These are phyloP conservation scores for Yarrowia yakushimensis DNA, from an alignment of 805 yeast species.

Conservation along the genomic window DNA sequence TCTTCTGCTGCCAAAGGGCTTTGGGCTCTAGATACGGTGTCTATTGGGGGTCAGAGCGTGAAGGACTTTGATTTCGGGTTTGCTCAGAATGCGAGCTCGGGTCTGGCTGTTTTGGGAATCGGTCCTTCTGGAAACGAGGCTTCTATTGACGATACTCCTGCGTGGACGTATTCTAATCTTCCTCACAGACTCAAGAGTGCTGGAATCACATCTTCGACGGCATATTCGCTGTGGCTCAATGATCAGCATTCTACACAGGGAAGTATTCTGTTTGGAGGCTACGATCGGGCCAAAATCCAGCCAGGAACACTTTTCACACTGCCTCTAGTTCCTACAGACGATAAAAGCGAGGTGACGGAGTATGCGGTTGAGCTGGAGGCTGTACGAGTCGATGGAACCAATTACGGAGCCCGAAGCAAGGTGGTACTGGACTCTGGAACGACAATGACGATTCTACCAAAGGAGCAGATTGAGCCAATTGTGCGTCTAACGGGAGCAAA, in stretches of 20 bases:
- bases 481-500: slow-evolving; percentile 50
- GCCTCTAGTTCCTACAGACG: slow-evolving; percentile 38
- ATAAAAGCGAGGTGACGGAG: slow-evolving; percentile 31
- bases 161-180: slow-evolving; percentile 33
- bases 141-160: slow-evolving; percentile 19
- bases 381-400: slow-evolving; percentile 8
- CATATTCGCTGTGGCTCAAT: slow-evolving; percentile 46
- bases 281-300: slow-evolving; percentile 27
- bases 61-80: slow-evolving; percentile 64
- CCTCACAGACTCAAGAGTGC: slow-evolving; percentile 38
- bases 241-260: slow-evolving; percentile 32
- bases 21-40: slow-evolving; percentile 59
- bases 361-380: not conserved
- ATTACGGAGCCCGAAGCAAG: not conserved
- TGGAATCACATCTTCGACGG: slow-evolving; percentile 42
- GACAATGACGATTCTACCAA: slow-evolving; percentile 45
- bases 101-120: slow-evolving; percentile 49
- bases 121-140: slow-evolving; percentile 39
- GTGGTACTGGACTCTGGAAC: slow-evolving; percentile 52
- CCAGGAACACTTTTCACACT: slow-evolving; percentile 31
- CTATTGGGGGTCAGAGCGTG: slow-evolving; percentile 49
- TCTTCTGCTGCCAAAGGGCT: slow-evolving; percentile 45
- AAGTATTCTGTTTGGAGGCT: slow-evolving; percentile 31
- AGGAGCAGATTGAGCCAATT: slow-evolving; percentile 33
- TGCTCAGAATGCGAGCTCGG: slow-evolving; percentile 60